Conservation (phyloP, 2,329 filamentous ascomycete genomes). For the Clonostachys rhizophaga region DNA sequence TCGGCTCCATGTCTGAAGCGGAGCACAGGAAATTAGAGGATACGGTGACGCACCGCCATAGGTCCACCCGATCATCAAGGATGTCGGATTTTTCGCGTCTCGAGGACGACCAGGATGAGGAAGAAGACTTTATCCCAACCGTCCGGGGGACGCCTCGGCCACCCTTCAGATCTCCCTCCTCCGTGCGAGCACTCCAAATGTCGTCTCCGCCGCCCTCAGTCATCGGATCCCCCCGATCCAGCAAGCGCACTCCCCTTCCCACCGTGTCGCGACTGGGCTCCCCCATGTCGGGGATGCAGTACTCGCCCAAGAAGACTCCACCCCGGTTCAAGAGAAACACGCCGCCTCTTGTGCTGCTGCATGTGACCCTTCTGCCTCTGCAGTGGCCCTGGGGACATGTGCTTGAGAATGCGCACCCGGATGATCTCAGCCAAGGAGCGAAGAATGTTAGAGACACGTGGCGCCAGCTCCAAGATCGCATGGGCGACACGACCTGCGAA, state of each 20-base stretch:
- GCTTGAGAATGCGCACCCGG: conserved; percentile 34
- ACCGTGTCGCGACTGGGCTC: conserved; percentile 55
- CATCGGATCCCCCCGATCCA: conserved; percentile 49
- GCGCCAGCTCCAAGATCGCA: conserved; percentile 63
- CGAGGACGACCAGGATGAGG: conserved; percentile 26
- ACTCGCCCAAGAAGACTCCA: conserved; percentile 53
- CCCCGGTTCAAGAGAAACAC: conserved; percentile 51
- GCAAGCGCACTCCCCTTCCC: conserved; percentile 33
- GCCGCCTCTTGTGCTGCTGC: conserved; percentile 70
- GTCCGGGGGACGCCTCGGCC: conserved; percentile 55
- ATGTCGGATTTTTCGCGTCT: conserved; percentile 44
- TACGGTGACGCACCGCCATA: conserved; percentile 15
- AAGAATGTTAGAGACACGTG: conserved; percentile 57
- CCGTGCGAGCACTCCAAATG: conserved; percentile 69
- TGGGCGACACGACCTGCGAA: conserved; percentile 68
- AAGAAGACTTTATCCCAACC: conserved; percentile 46
- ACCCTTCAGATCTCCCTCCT: conserved; percentile 65
- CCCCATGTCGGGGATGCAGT: conserved; percentile 43
- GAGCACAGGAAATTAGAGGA: conserved; percentile 25
- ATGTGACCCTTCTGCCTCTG: conserved; percentile 71
- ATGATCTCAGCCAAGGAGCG: conserved; percentile 36
- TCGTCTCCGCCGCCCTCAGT: conserved; percentile 57
- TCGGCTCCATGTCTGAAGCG: conserved; percentile 41
- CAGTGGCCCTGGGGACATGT: conserved; percentile 59
- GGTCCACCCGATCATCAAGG: conserved; percentile 12